Conservation (phyloP, 2,329 filamentous ascomycete genomes). For the Ceratocystis destructans region DNA sequence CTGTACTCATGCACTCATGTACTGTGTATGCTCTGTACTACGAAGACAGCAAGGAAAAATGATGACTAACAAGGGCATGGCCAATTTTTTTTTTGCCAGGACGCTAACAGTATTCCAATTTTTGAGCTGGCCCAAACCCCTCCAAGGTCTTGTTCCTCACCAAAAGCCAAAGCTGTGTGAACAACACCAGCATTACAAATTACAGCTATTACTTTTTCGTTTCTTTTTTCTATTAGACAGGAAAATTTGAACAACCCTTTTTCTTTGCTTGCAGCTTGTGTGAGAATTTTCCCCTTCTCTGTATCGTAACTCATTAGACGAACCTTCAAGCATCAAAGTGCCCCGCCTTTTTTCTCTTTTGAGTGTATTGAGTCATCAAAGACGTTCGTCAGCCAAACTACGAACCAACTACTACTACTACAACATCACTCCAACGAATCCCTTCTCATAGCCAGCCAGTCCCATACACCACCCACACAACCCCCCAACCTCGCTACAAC, state of each 20-base stretch:
- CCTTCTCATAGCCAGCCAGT: too few species aligned
- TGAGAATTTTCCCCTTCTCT: not conserved
- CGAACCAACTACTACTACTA: not conserved
- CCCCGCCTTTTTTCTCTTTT: slow-evolving; percentile 15
- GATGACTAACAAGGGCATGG: slow-evolving; percentile 18
- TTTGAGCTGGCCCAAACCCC: slow-evolving; percentile 17
- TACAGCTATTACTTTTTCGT: not conserved
- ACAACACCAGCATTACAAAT: not conserved
- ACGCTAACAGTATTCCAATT: slow-evolving; percentile 18
- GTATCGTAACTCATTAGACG: not conserved
- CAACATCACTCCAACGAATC: too few species aligned
- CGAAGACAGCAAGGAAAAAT: not conserved
- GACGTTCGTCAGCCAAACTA: slow-evolving; percentile 9
- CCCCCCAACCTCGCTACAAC: too few species aligned
- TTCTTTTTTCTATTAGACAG: not conserved
- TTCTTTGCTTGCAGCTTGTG: not conserved
- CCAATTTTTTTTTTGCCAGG: slow-evolving; percentile 12
- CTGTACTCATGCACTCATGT: not conserved
- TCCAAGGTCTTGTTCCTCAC: slow-evolving; percentile 11
- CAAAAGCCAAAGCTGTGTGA: not conserved
- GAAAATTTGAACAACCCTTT: not conserved
- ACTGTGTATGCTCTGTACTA: not conserved
- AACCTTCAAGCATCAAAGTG: not conserved
- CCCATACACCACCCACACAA: too few species aligned
- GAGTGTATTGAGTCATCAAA: slow-evolving; percentile 15